Base-by-base conservation (phyloP, 2,329 filamentous ascomycete species). In the Penicillium vulpinum region DNA sequence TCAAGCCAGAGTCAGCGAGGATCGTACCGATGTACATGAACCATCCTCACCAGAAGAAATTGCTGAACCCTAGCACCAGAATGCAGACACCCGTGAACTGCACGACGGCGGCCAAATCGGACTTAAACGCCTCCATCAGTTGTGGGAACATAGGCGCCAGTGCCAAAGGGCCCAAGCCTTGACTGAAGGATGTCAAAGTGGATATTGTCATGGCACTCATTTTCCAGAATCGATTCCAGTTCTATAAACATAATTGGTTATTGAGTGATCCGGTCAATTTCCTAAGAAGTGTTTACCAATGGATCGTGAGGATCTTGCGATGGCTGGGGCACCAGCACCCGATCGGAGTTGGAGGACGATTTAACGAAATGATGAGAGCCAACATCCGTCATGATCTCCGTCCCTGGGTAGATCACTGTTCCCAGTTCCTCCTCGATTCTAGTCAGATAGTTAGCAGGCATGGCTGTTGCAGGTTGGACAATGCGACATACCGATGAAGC, bases 281-380 rank as follows among this genome's bases (percentile, higher is more conserved):
- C 2, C 7, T 33, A 45, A 35, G 22, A 33, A 44, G 3, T 28
- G 55, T 66, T 31, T 64, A 76, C 73, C 43, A 81, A 63, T 16
- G 78, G 79, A 68, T 82, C 78, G 63, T 79, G 70, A 9, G 74
- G 75, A 54, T 80, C 72, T 33, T 74, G 69, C 1, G 77, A 80
- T 6, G 81, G 81, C 59, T 83, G 81, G 26, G 80, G 81, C 10
- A 82, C 79, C n/a, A 83, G 70, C 16, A 81, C 79, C 33, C 77
- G 73, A 22, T 71, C 68, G 22, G 72, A 71, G 26, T 67, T 65
- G 21, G 70, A 68, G 22, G 77, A 75, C 64, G 74, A 69, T 58
- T 87, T 88, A 65, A 88, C 83, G 64, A 88, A 88, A 69, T 87
- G 85, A 70, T 86, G 83, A 1, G 76, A 75, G 21, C 83, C 84